Evolutionary conservation across 1,284 basidiomycete species (phyloP).

Genomic region (Volvariella volvacea): DNA sequence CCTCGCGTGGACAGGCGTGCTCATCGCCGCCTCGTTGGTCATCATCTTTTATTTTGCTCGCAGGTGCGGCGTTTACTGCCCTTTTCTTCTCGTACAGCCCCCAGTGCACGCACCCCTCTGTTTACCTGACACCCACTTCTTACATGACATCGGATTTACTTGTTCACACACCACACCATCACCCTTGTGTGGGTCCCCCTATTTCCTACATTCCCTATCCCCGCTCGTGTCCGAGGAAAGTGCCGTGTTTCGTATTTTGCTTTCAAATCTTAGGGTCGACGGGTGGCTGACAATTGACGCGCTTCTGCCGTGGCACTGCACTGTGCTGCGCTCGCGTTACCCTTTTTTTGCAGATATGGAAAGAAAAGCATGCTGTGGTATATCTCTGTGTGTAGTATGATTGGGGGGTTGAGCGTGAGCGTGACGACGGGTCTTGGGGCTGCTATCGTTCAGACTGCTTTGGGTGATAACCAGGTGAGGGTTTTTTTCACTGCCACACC

Average conservation of each 20-base stretch:
- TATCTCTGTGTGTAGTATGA: slow-evolving; percentile 90
- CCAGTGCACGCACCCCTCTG: neutral
- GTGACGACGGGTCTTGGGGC: slow-evolving; percentile 93
- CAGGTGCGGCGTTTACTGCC: slow-evolving; percentile 30
- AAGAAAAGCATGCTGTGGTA: slow-evolving; percentile 96
- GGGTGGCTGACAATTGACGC: too few species aligned
- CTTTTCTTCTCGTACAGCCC: neutral
- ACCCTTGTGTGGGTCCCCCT: too few species aligned
- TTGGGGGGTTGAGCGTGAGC: slow-evolving; percentile 94
- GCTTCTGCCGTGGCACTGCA: too few species aligned
- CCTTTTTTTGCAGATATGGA: slow-evolving; percentile 53
- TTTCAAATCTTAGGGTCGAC: too few species aligned
- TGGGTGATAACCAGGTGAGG: slow-evolving; percentile 79
- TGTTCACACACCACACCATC: too few species aligned
- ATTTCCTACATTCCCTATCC: too few species aligned
- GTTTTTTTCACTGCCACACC: too few species aligned
- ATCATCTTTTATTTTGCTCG: slow-evolving; percentile 82
- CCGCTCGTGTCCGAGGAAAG: too few species aligned
- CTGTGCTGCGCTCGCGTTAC: neutral
- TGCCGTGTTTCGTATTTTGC: too few species aligned
- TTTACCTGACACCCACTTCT: neutral
- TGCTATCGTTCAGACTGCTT: slow-evolving; percentile 82
- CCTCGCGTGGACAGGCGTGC: slow-evolving; percentile 65
- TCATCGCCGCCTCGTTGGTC: slow-evolving; percentile 56
- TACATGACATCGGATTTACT: too few species aligned